Conservation (phyloP, 2,329 filamentous ascomycete species). For the Apiospora pterosperma region DNA sequence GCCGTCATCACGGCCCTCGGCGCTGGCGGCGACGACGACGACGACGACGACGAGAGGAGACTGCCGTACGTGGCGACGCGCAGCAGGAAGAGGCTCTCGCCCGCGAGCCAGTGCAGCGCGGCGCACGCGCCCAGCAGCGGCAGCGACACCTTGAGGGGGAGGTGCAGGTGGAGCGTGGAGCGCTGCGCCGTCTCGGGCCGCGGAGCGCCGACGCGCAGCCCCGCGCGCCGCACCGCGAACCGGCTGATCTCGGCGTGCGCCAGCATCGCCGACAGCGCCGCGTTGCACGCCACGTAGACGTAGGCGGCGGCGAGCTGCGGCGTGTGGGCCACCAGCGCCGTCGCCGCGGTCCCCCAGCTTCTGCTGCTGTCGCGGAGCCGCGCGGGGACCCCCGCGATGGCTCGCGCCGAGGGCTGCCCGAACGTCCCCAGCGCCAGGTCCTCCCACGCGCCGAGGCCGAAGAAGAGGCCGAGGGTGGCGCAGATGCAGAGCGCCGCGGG, state of each 20-base stretch:
- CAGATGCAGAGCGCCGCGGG: not conserved
- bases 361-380: not conserved
- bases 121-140: conserved; percentile 2
- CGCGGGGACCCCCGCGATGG: not conserved
- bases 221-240: conserved; percentile 2
- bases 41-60: not conserved
- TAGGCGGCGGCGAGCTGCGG: conserved; percentile 6
- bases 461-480: conserved; percentile 1
- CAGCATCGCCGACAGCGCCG: conserved; percentile 5
- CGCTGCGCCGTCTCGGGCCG: not conserved
- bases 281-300: conserved; percentile 6
- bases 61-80: not conserved
- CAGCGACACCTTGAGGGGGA: conserved; percentile 1
- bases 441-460: not conserved
- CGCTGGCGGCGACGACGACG: not conserved
- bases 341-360: not conserved
- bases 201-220: conserved; percentile 5
- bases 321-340: not conserved
- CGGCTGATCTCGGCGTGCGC: conserved; percentile 7
- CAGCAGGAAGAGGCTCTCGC: conserved; percentile 8
- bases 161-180: not conserved
- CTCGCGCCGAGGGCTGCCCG: not conserved
- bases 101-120: conserved; percentile 3
- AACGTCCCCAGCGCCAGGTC: not conserved
- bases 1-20: not conserved